Evolutionary conservation across 2,329 filamentous ascomycete species (phyloP).

Genomic region (Dactylonectria macrodidyma): DNA sequence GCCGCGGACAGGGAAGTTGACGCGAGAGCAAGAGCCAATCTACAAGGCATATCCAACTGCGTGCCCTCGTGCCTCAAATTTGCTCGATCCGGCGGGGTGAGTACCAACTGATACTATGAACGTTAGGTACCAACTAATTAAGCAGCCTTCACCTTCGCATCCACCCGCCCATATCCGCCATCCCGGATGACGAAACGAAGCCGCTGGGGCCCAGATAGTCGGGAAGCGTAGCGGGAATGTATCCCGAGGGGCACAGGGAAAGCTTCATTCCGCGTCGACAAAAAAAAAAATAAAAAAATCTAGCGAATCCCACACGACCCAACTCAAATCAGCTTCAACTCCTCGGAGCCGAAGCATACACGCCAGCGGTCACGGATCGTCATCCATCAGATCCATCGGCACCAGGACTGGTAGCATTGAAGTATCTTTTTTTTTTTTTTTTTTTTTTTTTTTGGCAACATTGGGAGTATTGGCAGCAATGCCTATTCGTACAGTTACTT

Average conservation of each 20-base stretch:
- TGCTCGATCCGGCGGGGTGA: conserved; percentile 21
- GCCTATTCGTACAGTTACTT: background rate
- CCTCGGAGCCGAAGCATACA: conserved; percentile 3
- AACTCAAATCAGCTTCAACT: background rate
- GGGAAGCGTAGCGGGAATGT: conserved; percentile 34
- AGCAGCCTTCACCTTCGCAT: conserved; percentile 1
- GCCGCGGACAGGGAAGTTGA: background rate
- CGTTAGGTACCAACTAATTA: background rate
- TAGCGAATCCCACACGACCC: conserved; percentile 8
- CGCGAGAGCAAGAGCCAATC: background rate
- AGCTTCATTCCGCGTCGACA: conserved; percentile 17
- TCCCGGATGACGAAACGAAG: conserved; percentile 19
- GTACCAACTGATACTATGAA: too few species aligned
- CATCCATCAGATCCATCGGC: background rate
- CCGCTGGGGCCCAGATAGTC: conserved; percentile 32
- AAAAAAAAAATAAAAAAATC: background rate
- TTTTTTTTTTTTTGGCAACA: background rate
- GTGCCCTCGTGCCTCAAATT: background rate
- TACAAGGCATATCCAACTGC: background rate
- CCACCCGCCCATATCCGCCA: conserved; percentile 6
- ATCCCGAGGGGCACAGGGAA: conserved; percentile 18
- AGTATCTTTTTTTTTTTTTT: too few species aligned
- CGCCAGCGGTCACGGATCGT: background rate
- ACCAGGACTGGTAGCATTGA: too few species aligned
- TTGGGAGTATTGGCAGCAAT: background rate